These are phyloP conservation scores for Clonostachys byssicola DNA, from an alignment of 2,329 filamentous ascomycete species.

Conservation along the genomic window DNA sequence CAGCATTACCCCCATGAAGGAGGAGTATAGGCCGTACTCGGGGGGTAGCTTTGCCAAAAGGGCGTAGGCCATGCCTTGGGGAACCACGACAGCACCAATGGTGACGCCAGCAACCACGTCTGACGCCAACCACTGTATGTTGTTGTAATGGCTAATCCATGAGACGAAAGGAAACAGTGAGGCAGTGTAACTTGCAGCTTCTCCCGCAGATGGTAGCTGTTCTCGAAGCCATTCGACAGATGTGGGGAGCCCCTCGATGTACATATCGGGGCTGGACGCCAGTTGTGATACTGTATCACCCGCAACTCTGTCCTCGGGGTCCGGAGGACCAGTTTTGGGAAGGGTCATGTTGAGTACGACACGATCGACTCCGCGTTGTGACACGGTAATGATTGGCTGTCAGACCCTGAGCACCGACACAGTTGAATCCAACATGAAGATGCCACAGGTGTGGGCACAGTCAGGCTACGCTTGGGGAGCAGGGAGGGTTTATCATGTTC, in stretches of 20 bases:
- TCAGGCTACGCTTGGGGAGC: too few relatives aligned
- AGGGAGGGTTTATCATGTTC: too few relatives aligned
- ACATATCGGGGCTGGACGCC: not conserved
- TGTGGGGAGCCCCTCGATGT: conserved; percentile 65
- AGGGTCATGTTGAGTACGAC: too few relatives aligned
- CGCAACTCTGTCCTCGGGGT: too few relatives aligned
- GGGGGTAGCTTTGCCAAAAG: conserved; percentile 73
- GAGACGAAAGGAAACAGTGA: conserved; percentile 81
- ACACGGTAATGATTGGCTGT: too few relatives aligned
- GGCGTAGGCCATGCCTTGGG: conserved; percentile 95
- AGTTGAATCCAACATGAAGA: too few relatives aligned
- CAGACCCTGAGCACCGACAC: too few relatives aligned
- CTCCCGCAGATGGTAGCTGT: conserved; percentile 52
- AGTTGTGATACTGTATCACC: not conserved
- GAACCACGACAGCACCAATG: conserved; percentile 71
- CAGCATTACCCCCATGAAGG: conserved; percentile 89
- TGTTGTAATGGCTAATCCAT: conserved; percentile 95
- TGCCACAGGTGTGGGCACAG: too few relatives aligned
- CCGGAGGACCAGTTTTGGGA: too few relatives aligned
- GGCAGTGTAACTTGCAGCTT: conserved; percentile 56
- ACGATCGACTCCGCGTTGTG: too few relatives aligned
- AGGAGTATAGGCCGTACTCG: conserved; percentile 79
- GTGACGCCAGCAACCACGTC: conserved; percentile 76
- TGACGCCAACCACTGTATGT: conserved; percentile 81
- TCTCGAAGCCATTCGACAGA: conserved; percentile 67